A percentile compares a stretch with the other conserved stretches of the same genome.
phyloP scores from a whole-genome alignment of 257 asterid genomes.

The Eustoma russellianum region DNA sequence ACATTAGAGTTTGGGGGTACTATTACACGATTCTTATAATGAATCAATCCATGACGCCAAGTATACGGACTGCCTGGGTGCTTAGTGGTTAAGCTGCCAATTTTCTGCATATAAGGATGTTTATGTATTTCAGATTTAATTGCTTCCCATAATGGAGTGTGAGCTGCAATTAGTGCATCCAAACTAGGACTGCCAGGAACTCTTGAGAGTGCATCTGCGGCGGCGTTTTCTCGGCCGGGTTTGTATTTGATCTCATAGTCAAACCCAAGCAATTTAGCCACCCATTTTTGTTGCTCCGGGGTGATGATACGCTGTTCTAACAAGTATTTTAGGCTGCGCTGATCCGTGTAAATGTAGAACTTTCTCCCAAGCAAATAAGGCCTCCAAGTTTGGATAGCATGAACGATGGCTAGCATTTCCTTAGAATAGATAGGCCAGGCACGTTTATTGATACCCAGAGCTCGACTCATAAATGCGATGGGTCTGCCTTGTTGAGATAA shows the following conservation, averaged over 20 bases:
- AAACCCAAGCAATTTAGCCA: neutral
- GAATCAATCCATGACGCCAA: neutral
- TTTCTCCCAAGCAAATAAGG: neutral
- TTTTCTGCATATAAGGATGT: too few species aligned
- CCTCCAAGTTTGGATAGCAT: neutral
- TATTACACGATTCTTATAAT: neutral
- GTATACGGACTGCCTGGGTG: too few species aligned
- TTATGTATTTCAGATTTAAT: too few species aligned
- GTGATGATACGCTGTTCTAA: neutral
- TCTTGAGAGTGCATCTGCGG: neutral
- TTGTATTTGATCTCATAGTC: too few species aligned
- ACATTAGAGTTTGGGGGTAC: neutral
- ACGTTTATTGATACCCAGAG: neutral
- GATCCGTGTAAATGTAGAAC: slow-evolving; percentile 1
- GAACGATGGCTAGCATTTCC: neutral
- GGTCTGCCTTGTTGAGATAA: neutral
- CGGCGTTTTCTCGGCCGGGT: neutral
- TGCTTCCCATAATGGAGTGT: too few species aligned
- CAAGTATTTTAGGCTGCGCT: neutral
- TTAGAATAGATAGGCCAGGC: neutral
- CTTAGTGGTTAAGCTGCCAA: too few species aligned
- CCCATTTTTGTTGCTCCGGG: neutral
- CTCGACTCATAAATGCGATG: neutral
- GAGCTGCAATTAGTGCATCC: too few species aligned
- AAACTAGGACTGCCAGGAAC: too few species aligned